phyloP scores from a whole-genome alignment of 495 filamentous ascomycete genomes.

The Cercophora samala region DNA sequence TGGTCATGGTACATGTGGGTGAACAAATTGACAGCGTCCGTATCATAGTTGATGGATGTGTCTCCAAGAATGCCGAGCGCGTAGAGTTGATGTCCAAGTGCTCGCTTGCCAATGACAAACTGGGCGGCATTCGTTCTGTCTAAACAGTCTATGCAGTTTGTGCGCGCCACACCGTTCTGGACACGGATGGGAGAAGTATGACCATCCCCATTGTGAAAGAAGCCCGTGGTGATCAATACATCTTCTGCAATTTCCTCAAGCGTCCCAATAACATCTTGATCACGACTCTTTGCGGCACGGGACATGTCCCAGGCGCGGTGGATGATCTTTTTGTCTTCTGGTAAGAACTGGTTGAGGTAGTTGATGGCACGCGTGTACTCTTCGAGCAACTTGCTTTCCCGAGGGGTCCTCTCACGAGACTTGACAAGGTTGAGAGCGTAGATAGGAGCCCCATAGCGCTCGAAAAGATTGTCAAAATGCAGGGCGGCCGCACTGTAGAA shows the following conservation, averaged over 20 bases:
- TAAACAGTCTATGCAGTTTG: constrained; percentile 96
- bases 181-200: constrained; percentile 60
- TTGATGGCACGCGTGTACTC: constrained; percentile 86
- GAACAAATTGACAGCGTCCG: constrained; percentile 90
- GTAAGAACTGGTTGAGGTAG: constrained; percentile 94
- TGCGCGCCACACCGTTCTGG: constrained; percentile 90
- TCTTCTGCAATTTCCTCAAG: constrained; percentile 86
- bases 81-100: constrained; percentile 87
- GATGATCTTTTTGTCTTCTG: constrained; percentile 75
- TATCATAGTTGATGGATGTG: constrained; percentile 83
- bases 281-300: constrained; percentile 87
- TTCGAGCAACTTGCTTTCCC: constrained; percentile 83
- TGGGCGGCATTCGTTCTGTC: constrained; percentile 96
- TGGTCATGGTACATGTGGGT: constrained; percentile 98
- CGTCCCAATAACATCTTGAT: constrained; percentile 90
- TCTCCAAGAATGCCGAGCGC: constrained; percentile 83
- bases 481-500: constrained; percentile 95
- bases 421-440: constrained; percentile 96
- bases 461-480: constrained; percentile 95
- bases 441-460: constrained; percentile 86
- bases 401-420: constrained; percentile 79
- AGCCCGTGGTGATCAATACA: constrained; percentile 77
- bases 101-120: constrained; percentile 96
- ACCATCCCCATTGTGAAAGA: constrained; percentile 87
- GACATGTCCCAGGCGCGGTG: constrained; percentile 99